phyloP scores from a whole-genome alignment of 2,329 filamentous ascomycete genomes.

The Amauroascus niger region DNA sequence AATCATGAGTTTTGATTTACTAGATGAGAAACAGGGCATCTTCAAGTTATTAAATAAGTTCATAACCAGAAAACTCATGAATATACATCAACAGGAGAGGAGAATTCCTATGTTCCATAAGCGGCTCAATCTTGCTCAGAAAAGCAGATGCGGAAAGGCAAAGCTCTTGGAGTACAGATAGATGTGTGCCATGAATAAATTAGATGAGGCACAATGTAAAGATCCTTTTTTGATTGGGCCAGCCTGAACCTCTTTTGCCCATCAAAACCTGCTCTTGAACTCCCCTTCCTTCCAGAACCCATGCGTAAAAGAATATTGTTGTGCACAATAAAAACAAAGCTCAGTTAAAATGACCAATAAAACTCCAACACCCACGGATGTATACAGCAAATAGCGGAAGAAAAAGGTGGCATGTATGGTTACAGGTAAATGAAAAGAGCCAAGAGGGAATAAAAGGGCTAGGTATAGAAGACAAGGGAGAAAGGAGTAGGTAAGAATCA shows the following conservation, averaged over 20 bases:
- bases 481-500: constrained; percentile 8
- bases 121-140: neutral
- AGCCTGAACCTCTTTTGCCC: constrained; percentile 9
- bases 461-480: constrained; percentile 12
- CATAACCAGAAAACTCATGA: constrained; percentile 3
- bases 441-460: constrained; percentile 11
- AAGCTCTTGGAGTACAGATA: neutral
- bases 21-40: neutral
- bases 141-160: neutral
- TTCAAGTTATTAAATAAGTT: neutral
- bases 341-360: constrained; percentile 15
- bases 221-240: constrained; percentile 8
- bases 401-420: constrained; percentile 19
- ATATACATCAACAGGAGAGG: constrained; percentile 27
- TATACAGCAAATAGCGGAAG: constrained; percentile 11
- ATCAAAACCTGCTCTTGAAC: constrained; percentile 12
- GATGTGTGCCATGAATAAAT: neutral
- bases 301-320: constrained; percentile 9
- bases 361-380: constrained; percentile 20
- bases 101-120: constrained; percentile 35
- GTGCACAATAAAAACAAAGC: constrained; percentile 1
- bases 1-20: no score
- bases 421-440: constrained; percentile 21
- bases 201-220: constrained; percentile 4
- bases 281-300: constrained; percentile 13